phyloP scores from a whole-genome alignment of 1,284 basidiomycete genomes.

The Termitomyces sp. region DNA sequence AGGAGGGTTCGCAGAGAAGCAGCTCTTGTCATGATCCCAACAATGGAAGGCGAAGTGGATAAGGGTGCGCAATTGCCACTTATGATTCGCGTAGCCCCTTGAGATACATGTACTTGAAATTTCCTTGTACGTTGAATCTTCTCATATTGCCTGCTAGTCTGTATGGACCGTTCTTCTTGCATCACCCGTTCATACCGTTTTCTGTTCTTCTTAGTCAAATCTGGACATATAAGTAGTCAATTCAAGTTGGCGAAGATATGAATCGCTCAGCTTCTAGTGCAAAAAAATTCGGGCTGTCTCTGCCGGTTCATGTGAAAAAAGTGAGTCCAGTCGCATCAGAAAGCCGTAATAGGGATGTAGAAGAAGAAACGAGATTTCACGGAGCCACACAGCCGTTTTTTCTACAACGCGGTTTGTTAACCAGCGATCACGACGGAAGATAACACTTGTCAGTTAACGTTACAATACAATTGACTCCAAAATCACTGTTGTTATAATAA shows the following conservation, averaged over 20 bases:
- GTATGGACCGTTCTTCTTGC: neutral
- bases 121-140: neutral
- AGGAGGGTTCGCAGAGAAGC: conserved; percentile 35
- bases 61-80: conserved; percentile 47
- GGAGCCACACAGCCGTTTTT: too few species aligned
- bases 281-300: neutral
- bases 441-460: too few species aligned
- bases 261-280: neutral
- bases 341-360: too few species aligned
- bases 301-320: neutral
- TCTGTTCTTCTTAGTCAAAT: neutral
- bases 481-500: too few species aligned
- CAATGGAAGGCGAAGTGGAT: conserved; percentile 39
- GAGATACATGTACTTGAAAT: conserved; percentile 13
- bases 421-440: too few species aligned
- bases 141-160: neutral
- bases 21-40: conserved; percentile 41
- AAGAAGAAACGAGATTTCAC: too few species aligned
- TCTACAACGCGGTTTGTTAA: too few species aligned
- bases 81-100: conserved; percentile 34
- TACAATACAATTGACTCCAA: too few species aligned
- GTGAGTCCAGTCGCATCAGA: neutral
- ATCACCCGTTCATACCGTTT: neutral
- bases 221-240: neutral
- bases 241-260: neutral